Conservation (phyloP, 2,329 filamentous ascomycete species). For the Alternaria hordeiaustralica region DNA sequence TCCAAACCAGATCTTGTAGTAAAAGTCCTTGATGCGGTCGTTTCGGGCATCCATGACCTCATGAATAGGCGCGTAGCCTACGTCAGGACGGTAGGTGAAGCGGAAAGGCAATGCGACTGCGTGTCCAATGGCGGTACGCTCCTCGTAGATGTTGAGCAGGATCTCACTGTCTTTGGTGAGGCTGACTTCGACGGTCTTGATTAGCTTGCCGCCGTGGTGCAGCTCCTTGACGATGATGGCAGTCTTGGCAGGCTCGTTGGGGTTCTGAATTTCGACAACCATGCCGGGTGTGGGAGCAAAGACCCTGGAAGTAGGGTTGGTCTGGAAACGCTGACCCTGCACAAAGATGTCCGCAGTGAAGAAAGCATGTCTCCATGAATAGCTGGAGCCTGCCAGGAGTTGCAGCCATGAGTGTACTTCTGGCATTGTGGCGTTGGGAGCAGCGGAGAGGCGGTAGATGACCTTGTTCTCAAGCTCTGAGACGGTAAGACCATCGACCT, state of each 20-base stretch:
- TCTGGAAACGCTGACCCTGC: slow-evolving; percentile 96
- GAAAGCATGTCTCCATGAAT: slow-evolving; percentile 93
- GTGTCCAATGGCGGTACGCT: slow-evolving; percentile 83
- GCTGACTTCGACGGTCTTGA: slow-evolving; percentile 87
- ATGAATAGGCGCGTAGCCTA: slow-evolving; percentile 94
- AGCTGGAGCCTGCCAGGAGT: slow-evolving; percentile 81
- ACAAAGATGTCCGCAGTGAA: slow-evolving; percentile 93
- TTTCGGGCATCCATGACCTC: slow-evolving; percentile 97
- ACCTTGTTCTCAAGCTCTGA: slow-evolving; percentile 80
- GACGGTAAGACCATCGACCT: slow-evolving; percentile 85
- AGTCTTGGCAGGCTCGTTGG: slow-evolving; percentile 82
- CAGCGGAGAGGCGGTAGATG: slow-evolving; percentile 81
- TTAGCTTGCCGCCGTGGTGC: slow-evolving; percentile 81
- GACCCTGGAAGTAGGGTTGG: slow-evolving; percentile 91
- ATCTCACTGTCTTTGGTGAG: slow-evolving; percentile 79
- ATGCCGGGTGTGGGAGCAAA: slow-evolving; percentile 86
- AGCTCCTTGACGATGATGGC: slow-evolving; percentile 88
- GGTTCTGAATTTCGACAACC: slow-evolving; percentile 84
- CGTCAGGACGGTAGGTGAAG: slow-evolving; percentile 93
- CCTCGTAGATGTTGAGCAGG: slow-evolving; percentile 87
- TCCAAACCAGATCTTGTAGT: slow-evolving; percentile 98
- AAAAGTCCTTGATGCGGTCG: slow-evolving; percentile 98
- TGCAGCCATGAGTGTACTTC: slow-evolving; percentile 84
- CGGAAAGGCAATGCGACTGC: slow-evolving; percentile 83
- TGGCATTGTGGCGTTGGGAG: slow-evolving; percentile 76